These are phyloP conservation scores for Pichia insulana DNA, from an alignment of 805 yeast species.

Conservation along the genomic window DNA sequence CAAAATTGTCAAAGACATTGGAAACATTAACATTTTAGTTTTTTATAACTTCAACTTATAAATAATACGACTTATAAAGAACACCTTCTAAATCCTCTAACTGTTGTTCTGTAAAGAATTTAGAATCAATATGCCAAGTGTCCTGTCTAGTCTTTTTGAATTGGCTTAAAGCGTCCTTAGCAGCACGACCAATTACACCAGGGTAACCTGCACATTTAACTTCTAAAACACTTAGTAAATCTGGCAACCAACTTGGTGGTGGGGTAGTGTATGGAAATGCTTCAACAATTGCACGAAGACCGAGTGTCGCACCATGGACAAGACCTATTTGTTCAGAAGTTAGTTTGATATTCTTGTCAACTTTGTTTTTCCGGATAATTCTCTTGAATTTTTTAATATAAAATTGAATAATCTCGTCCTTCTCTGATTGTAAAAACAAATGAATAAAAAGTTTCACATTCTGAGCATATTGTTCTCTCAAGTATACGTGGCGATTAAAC, in stretches of 20 bases:
- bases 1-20: conserved; percentile 48
- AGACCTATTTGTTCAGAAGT: conserved; percentile 35
- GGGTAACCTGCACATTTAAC: conserved; percentile 61
- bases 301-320: conserved; percentile 81
- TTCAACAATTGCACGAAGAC: conserved; percentile 76
- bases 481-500: conserved; percentile 59
- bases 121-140: conserved; percentile 88
- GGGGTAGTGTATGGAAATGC: conserved; percentile 91
- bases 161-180: conserved; percentile 69
- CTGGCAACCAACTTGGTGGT: conserved; percentile 85
- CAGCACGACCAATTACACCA: conserved; percentile 75
- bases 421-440: conserved; percentile 40
- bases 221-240: conserved; percentile 58
- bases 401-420: conserved; percentile 33
- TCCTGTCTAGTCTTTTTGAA: conserved; percentile 91
- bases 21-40: conserved; percentile 54
- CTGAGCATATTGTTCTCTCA: conserved; percentile 62
- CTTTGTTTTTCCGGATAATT: conserved; percentile 30
- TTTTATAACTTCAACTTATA: conserved; percentile 29
- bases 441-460: conserved; percentile 79
- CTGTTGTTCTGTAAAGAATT: conserved; percentile 66
- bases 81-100: conserved; percentile 92
- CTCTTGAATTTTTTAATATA: conserved; percentile 38
- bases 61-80: conserved; percentile 84
- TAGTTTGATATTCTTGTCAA: conserved; percentile 25